Base-by-base conservation (phyloP, 1,284 basidiomycete species). In the Volvariella volvacea region DNA sequence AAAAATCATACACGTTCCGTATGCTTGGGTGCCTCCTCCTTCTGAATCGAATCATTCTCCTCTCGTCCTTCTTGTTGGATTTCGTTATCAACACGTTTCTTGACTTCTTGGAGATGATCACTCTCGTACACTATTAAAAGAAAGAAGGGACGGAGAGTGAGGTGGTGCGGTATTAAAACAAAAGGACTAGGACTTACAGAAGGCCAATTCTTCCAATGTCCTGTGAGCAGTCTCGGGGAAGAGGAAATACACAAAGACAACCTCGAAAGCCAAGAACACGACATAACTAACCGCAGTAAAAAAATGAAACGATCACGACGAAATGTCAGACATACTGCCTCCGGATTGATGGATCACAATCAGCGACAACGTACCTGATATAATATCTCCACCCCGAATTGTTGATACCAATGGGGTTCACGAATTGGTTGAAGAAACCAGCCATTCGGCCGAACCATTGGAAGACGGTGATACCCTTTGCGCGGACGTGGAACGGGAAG, bases 151-250 rank as follows among this genome's bases (percentile, higher is more conserved):
- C n/a, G n/a, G n/a, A n/a, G n/a, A n/a, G n/a, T n/a, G n/a, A n/a
- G n/a, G n/a, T n/a, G n/a, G n/a, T n/a, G n/a, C n/a, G n/a, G n/a
- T n/a, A n/a, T n/a, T n/a, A n/a, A n/a, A n/a, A n/a, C n/a, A n/a
- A n/a, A n/a, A n/a, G n/a, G n/a, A n/a, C n/a, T n/a, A n/a, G n/a
- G n/a, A 67, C 78, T 52, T 53, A 79, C 78, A 57, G 66, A 80
- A 80, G 1, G 77, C 66, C 12, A 81, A 60, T 54, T 80, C 79
- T 53, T 82, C 79, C 22, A 81, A 64, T 1, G 76, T 73, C 28
- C 70, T 68, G 12, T 71, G 64, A 1, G 73, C 65, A 0, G 76
- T 78, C 52, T 78, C 76, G 0, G 75, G 75, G 65, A 78, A 74
- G 22, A 74, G 51, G 53, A 74, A 64, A 54, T 67, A 77, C 17